These are phyloP conservation scores for Collybia nuda DNA, from an alignment of 768 basidiomycete genomes.

Conservation along the genomic window DNA sequence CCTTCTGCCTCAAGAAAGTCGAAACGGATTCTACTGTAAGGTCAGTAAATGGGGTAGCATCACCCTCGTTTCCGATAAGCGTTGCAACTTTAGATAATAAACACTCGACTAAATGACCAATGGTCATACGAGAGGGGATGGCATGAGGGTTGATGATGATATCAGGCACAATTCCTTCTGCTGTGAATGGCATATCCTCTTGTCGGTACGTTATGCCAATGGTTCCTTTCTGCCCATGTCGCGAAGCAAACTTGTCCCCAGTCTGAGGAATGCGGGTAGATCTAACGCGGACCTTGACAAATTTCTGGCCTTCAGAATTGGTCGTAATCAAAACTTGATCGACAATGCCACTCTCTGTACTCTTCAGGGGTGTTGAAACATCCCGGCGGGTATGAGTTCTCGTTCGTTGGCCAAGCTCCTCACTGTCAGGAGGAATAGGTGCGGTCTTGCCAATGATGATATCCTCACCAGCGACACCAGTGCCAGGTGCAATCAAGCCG, in stretches of 20 bases:
- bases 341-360: constrained; percentile 96
- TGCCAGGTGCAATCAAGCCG: constrained; percentile 93
- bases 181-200: constrained; percentile 99
- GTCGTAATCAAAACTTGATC: constrained; percentile 98
- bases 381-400: constrained; percentile 91
- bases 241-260: constrained; percentile 99
- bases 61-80: constrained; percentile 94
- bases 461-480: constrained; percentile 93
- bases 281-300: constrained; percentile 96
- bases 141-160: constrained; percentile 99
- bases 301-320: constrained; percentile 94
- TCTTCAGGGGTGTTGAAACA: constrained; percentile 96
- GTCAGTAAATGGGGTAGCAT: constrained; percentile 98
- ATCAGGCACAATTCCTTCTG: constrained; percentile 95
- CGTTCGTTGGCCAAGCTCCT: constrained; percentile 96
- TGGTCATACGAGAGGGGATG: constrained; percentile 99
- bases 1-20: constrained; percentile 80
- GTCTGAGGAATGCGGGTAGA: constrained; percentile 97
- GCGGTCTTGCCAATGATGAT: constrained; percentile 99
- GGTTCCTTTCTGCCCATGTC: constrained; percentile 99
- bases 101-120: constrained; percentile 99
- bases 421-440: constrained; percentile 93
- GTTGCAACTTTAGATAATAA: constrained; percentile 95
- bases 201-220: constrained; percentile 99
- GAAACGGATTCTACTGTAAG: constrained; percentile 98